These are phyloP conservation scores for Vigna mungo DNA, from an alignment of 306 rosid species.

Conservation along the genomic window DNA sequence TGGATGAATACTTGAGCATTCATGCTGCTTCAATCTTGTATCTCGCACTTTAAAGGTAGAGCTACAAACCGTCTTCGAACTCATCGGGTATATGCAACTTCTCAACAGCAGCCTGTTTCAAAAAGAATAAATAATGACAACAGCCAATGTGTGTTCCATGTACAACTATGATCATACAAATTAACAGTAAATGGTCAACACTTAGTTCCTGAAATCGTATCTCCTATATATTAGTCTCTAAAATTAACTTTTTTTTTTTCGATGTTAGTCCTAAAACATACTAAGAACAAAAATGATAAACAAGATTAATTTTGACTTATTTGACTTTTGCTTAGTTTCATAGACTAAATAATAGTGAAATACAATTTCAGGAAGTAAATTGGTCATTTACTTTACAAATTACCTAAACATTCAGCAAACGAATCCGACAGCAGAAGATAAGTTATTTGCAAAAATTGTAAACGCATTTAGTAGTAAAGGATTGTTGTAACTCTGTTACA, in stretches of 20 bases:
- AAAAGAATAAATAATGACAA: constrained; percentile 10
- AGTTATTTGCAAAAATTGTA: neutral
- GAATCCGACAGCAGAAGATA: neutral
- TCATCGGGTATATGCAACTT: constrained; percentile 92
- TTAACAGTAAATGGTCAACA: neutral
- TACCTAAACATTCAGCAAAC: constrained; percentile 15
- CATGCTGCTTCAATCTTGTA: constrained; percentile 37
- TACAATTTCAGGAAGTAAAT: too few relatives aligned
- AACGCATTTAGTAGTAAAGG: constrained; percentile 8
- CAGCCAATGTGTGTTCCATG: neutral
- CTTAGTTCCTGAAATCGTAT: too few relatives aligned
- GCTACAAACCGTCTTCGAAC: constrained; percentile 72
- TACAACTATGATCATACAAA: neutral
- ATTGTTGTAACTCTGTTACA: neutral
- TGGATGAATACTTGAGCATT: constrained; percentile 36
- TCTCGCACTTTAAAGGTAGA: constrained; percentile 38
- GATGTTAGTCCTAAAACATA: too few relatives aligned
- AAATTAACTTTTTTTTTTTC: too few relatives aligned
- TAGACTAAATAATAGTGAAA: too few relatives aligned
- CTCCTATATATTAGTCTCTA: too few relatives aligned
- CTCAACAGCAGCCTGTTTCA: constrained; percentile 83
- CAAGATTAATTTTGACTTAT: too few relatives aligned
- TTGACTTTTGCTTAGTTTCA: too few relatives aligned
- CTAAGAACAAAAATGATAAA: too few relatives aligned
- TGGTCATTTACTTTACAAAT: too few relatives aligned